A percentile compares a stretch with the other conserved stretches of the same genome.
phyloP scores from a whole-genome alignment of 169 alveolate genomes.

The Eimeria maxima region DNA sequence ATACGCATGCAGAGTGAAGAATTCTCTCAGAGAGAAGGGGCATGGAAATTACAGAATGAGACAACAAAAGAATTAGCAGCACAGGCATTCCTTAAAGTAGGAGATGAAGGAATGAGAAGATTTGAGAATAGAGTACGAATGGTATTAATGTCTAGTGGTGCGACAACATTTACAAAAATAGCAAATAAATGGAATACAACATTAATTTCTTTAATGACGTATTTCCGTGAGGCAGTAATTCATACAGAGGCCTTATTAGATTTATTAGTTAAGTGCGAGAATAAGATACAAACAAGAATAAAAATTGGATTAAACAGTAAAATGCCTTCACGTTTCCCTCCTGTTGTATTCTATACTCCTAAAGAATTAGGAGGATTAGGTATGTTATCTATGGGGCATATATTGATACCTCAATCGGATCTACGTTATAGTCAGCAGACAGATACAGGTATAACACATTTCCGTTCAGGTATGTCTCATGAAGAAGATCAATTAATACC shows the following conservation, averaged over 20 bases:
- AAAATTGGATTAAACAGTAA: slow-evolving; percentile 99
- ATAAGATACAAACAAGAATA: slow-evolving; percentile 98
- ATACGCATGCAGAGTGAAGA: slow-evolving; percentile 79
- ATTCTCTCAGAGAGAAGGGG: slow-evolving; percentile 83
- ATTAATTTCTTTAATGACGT: slow-evolving; percentile 99
- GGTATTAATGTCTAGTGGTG: slow-evolving; percentile 99
- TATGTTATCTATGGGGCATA: slow-evolving; percentile 99
- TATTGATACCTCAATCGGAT: slow-evolving; percentile 99
- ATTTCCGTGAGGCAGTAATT: slow-evolving; percentile 99
- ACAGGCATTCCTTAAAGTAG: slow-evolving; percentile 99
- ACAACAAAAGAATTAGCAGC: slow-evolving; percentile 99
- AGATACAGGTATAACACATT: slow-evolving; percentile 99
- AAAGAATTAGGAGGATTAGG: slow-evolving; percentile 99
- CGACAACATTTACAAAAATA: slow-evolving; percentile 99
- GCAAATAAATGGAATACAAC: slow-evolving; percentile 99
- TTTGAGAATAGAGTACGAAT: slow-evolving; percentile 98
- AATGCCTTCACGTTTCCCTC: slow-evolving; percentile 99
- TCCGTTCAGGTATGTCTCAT: slow-evolving; percentile 99
- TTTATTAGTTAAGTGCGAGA: slow-evolving; percentile 95
- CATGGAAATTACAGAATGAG: slow-evolving; percentile 96
- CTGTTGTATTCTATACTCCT: slow-evolving; percentile 99
- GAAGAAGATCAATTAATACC: slow-evolving; percentile 99
- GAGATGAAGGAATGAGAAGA: slow-evolving; percentile 97
- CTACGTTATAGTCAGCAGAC: slow-evolving; percentile 98
- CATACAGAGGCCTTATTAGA: slow-evolving; percentile 99